Evolutionary conservation across 768 basidiomycete genomes (phyloP).

Genomic region (Rhizopogon rudus): DNA sequence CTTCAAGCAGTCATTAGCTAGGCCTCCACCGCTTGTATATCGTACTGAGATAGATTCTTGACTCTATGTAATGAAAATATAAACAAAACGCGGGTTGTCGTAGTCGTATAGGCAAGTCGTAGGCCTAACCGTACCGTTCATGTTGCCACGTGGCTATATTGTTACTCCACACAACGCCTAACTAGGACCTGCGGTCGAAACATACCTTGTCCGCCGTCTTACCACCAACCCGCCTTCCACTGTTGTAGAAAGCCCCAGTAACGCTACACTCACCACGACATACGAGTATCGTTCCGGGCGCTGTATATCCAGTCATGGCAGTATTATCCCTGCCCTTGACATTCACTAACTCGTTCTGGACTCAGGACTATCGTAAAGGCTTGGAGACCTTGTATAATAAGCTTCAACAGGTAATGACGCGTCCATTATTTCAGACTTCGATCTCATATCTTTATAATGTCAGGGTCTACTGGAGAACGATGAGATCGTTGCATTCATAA

Average conservation of each 20-base stretch:
- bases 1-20: too few relatives aligned
- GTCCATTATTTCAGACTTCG: constrained; percentile 1
- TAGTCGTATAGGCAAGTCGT: too few relatives aligned
- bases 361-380: constrained; percentile 83
- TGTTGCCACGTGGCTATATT: constrained; percentile 6
- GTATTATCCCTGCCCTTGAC: constrained; percentile 84
- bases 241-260: not conserved
- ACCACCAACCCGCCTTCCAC: too few relatives aligned
- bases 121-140: too few relatives aligned
- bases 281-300: not conserved
- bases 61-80: too few relatives aligned
- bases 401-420: constrained; percentile 61
- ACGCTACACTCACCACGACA: not conserved
- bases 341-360: constrained; percentile 94
- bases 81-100: too few relatives aligned
- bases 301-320: constrained; percentile 51
- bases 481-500: constrained; percentile 78
- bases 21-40: too few relatives aligned
- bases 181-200: not conserved
- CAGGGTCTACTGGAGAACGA: constrained; percentile 82
- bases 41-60: too few relatives aligned
- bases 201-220: constrained; percentile 1
- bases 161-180: constrained; percentile 2
- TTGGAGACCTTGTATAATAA: constrained; percentile 73
- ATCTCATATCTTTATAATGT: constrained; percentile 8